A percentile compares a stretch with the other conserved stretches of the same genome.
phyloP scores from a whole-genome alignment of 2,329 filamentous ascomycete genomes.

The Claviceps lovelessii region DNA sequence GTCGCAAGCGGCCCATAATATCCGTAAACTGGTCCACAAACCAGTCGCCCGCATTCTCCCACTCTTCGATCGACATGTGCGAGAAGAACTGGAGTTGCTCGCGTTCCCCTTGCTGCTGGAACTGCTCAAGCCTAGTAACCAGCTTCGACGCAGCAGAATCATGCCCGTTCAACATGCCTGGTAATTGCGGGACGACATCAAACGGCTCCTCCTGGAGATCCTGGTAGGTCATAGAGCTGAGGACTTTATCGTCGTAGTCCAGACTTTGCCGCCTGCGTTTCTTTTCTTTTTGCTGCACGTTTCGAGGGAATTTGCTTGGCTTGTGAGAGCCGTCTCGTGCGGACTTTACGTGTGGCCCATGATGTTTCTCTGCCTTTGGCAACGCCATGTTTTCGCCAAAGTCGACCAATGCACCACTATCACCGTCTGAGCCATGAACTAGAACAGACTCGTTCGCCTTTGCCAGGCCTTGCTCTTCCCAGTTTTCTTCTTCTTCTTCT shows the following conservation, averaged over 20 bases:
- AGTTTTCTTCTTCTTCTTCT: slow-evolving; percentile 10
- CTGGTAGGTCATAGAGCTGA: slow-evolving; percentile 39
- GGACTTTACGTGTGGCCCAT: slow-evolving; percentile 8
- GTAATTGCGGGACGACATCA: slow-evolving; percentile 36
- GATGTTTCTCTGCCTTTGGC: slow-evolving; percentile 12
- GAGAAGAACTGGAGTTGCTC: slow-evolving; percentile 38
- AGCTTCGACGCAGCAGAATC: slow-evolving; percentile 27
- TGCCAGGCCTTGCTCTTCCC: slow-evolving; percentile 10
- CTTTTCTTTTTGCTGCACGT: slow-evolving; percentile 12
- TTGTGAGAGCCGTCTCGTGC: slow-evolving; percentile 12
- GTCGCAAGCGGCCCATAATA: slow-evolving; percentile 33
- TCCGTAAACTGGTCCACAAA: slow-evolving; percentile 39
- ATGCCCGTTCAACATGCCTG: slow-evolving; percentile 19
- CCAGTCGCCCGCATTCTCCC: slow-evolving; percentile 47
- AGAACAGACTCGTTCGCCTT: slow-evolving; percentile 8
- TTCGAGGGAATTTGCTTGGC: slow-evolving; percentile 8
- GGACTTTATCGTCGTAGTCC: slow-evolving; percentile 43
- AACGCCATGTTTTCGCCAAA: slow-evolving; percentile 12
- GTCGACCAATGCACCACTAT: slow-evolving; percentile 10
- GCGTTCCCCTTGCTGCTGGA: slow-evolving; percentile 28
- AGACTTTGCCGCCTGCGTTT: slow-evolving; percentile 31
- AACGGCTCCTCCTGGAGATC: slow-evolving; percentile 38
- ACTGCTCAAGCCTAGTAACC: slow-evolving; percentile 35
- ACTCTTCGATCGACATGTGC: slow-evolving; percentile 39
- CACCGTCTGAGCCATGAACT: slow-evolving; percentile 13